These are phyloP conservation scores for Papilionanthe hybrid DNA, from an alignment of 116 monocot genomes.

Conservation along the genomic window DNA sequence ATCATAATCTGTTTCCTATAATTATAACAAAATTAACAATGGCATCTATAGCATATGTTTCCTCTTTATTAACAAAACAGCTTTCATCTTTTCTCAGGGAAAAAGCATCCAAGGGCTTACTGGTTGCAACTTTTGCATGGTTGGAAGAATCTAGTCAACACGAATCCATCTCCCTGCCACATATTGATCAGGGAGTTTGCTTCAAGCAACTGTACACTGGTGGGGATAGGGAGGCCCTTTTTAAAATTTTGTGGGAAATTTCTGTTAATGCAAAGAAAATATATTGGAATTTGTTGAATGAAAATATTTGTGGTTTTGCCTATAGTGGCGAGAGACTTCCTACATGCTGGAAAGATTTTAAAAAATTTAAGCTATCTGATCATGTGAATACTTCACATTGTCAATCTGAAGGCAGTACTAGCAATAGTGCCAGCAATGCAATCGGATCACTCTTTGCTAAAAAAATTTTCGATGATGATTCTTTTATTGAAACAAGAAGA, in stretches of 20 bases:
- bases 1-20: slow-evolving; percentile 14
- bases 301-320: slow-evolving; percentile 42
- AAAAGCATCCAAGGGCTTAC: slow-evolving; percentile 38
- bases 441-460: slow-evolving; percentile 3
- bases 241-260: slow-evolving; percentile 46
- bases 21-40: slow-evolving; percentile 27
- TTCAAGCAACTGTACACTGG: slow-evolving; percentile 18
- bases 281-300: slow-evolving; percentile 29
- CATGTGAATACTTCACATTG: slow-evolving; percentile 14
- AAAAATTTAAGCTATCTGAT: slow-evolving; percentile 15
- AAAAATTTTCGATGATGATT: slow-evolving; percentile 10
- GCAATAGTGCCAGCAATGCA: slow-evolving; percentile 13
- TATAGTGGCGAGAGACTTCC: slow-evolving; percentile 20
- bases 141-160: slow-evolving; percentile 29
- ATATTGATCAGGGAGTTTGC: slow-evolving; percentile 23
- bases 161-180: slow-evolving; percentile 9
- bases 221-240: slow-evolving; percentile 28
- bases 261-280: slow-evolving; percentile 43
- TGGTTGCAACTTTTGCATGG: slow-evolving; percentile 37
- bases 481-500: slow-evolving; percentile 30
- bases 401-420: slow-evolving; percentile 10
- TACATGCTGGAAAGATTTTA: slow-evolving; percentile 53
- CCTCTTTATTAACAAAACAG: slow-evolving; percentile 52
- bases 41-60: slow-evolving; percentile 34
- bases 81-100: slow-evolving; percentile 45